These are phyloP conservation scores for Neodidymelliopsis sp. DNA, from an alignment of 2,329 filamentous ascomycete genomes.

Conservation along the genomic window DNA sequence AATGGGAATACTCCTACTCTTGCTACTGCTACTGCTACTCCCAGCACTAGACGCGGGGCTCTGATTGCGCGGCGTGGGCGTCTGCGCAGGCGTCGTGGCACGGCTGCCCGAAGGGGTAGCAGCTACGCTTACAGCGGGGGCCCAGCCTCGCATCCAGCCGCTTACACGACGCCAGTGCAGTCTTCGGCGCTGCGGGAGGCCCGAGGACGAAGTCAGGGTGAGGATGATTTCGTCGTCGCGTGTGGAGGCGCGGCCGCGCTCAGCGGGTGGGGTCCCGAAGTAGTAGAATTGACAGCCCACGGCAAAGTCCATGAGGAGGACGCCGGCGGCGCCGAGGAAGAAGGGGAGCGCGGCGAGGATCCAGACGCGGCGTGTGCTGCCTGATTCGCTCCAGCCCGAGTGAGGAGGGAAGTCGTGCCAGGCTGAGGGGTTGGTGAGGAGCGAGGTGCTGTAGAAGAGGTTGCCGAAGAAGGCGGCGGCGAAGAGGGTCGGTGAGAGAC, in stretches of 20 bases:
- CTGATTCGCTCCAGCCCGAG: conserved; percentile 65
- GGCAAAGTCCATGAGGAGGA: conserved; percentile 67
- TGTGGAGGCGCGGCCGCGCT: conserved; percentile 22
- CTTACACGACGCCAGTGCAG: conserved; percentile 65
- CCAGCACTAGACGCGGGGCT: conserved; percentile 25
- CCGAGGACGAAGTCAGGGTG: conserved; percentile 50
- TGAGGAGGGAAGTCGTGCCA: conserved; percentile 65
- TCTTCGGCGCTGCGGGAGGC: conserved; percentile 39
- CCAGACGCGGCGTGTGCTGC: conserved; percentile 65
- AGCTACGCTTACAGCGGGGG: conserved; percentile 59
- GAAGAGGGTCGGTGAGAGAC: conserved; percentile 69
- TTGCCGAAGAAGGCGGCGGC: conserved; percentile 73
- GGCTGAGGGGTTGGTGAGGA: conserved; percentile 69
- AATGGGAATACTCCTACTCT: conserved; percentile 39
- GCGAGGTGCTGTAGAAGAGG: conserved; percentile 69
- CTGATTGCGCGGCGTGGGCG: conserved; percentile 15
- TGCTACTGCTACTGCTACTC: not conserved
- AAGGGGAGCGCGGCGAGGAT: conserved; percentile 66
- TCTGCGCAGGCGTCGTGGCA: conserved; percentile 36
- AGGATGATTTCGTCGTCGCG: conserved; percentile 57
- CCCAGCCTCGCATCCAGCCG: conserved; percentile 73
- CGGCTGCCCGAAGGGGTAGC: conserved; percentile 43
- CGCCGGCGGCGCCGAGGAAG: conserved; percentile 71
- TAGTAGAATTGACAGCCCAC: conserved; percentile 69
- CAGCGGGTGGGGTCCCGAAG: conserved; percentile 62